These are phyloP conservation scores for Circinella minor DNA, from an alignment of 371 early-diverging fungal genomes.

Conservation along the genomic window DNA sequence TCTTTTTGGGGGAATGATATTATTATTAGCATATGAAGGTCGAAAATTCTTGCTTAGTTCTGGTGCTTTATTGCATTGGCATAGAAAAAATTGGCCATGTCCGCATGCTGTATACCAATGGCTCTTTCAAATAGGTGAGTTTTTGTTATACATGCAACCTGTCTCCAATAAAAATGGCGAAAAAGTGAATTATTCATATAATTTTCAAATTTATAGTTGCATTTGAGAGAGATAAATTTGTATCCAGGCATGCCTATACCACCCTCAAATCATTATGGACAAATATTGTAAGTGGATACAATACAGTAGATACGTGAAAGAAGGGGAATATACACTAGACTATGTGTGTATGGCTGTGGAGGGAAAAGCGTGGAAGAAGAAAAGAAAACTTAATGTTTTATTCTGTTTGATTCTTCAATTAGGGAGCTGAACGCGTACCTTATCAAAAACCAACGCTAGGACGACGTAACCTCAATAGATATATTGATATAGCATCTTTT, in stretches of 20 bases:
- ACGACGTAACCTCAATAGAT: slow-evolving; percentile 13
- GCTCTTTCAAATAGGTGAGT: slow-evolving; percentile 44
- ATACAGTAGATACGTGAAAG: not conserved
- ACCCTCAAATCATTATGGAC: slow-evolving; percentile 37
- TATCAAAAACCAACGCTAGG: not conserved
- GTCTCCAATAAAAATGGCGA: too few relatives aligned
- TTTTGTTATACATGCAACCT: too few relatives aligned
- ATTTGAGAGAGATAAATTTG: slow-evolving; percentile 28
- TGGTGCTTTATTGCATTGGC: slow-evolving; percentile 37
- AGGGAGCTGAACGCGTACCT: slow-evolving; percentile 16
- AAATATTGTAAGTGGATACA: slow-evolving; percentile 20
- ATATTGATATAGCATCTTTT: slow-evolving; percentile 19
- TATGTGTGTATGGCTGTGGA: not conserved
- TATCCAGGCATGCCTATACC: slow-evolving; percentile 36
- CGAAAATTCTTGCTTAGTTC: slow-evolving; percentile 32
- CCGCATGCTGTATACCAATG: slow-evolving; percentile 46
- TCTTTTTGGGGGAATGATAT: not conserved
- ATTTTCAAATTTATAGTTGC: slow-evolving; percentile 24
- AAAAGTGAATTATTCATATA: too few relatives aligned
- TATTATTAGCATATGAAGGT: slow-evolving; percentile 23
- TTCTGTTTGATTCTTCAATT: not conserved
- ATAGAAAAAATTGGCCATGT: slow-evolving; percentile 39
- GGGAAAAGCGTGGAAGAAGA: too few relatives aligned
- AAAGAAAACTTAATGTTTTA: not conserved
- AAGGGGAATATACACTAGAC: not conserved